Base-by-base conservation (phyloP, 148 eudicot genomes). In the Heliamphora exappendiculata region DNA sequence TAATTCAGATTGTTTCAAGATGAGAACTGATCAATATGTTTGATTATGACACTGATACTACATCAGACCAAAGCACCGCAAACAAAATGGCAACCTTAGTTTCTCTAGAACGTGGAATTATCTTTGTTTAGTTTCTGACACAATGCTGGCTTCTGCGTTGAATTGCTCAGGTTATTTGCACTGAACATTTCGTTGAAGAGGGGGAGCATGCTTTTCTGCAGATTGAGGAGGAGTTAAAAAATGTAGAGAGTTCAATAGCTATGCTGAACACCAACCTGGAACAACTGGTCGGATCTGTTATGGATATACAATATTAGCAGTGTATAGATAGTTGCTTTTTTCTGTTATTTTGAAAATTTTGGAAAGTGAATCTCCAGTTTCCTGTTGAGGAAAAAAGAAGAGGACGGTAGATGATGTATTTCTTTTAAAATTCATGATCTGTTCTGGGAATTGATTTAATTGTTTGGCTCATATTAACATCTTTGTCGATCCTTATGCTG, bases 171-270 rank as follows among this genome's bases (percentile, higher is more conserved):
- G 78, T 75, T 62, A 34, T 59, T 31, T 34, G 7, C 19, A 44
- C 20, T 33, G 71, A 63, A 37, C 28, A 63, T 47, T 64, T 51
- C 33, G 12, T 34, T 64, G 71, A 64, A 13, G 71, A 75, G 45
- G 78, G 63, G 59, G 71, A 64, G 55, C 58, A 31, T 49, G 42
- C 55, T 28, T 29, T 62, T 60, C 16, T 59, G 69, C 54, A 75
- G 69, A 54, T 64, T n/a, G 45, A 75, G 34, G 67, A 60, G 77
- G 78, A 75, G 44, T 64, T 47, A 47, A 64, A 75, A 71, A 49
- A 51, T n/a, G 70, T 64, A 64, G 78, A 64, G 53, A 62, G 49
- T 75, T 64, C 78, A 64, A 34, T 75, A 63, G 53, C 20, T 34
- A 31, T 16, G 39, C 60, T 75, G 45, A 75, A 22, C 22, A 58